Conservation (phyloP, 495 filamentous ascomycete genomes). For the Pyrenula aspistea region DNA sequence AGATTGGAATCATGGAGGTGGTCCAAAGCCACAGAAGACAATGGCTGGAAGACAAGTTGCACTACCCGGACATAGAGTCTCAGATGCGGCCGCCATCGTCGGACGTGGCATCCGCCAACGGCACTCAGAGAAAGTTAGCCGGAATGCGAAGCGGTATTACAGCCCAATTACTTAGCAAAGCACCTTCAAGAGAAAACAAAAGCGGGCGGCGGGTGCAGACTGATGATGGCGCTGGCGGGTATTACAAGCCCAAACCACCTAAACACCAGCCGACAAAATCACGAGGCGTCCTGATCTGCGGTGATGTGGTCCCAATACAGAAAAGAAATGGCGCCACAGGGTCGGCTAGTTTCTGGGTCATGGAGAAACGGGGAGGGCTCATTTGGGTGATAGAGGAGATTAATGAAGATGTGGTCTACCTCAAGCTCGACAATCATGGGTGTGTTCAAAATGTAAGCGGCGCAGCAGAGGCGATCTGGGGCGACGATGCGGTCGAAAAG, state of each 20-base stretch:
- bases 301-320: conserved; percentile 92
- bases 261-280: conserved; percentile 59
- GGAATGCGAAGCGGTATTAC: conserved; percentile 71
- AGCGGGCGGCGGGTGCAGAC: conserved; percentile 50
- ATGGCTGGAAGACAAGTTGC: conserved; percentile 84
- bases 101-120: conserved; percentile 20
- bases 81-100: conserved; percentile 12
- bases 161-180: conserved; percentile 75
- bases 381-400: conserved; percentile 99
- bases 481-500: conserved; percentile 46
- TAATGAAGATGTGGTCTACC: conserved; percentile 73
- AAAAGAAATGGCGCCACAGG: conserved; percentile 88
- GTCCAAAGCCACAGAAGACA: conserved; percentile 74
- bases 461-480: conserved; percentile 67
- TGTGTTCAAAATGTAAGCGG: conserved; percentile 55
- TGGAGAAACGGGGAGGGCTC: conserved; percentile 84
- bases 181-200: conserved; percentile 54
- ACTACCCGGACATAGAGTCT: conserved; percentile 37
- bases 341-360: conserved; percentile 93
- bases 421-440: conserved; percentile 64
- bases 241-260: conserved; percentile 35
- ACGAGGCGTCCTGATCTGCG: conserved; percentile 84
- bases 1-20: conserved; percentile 90
- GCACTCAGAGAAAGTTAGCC: conserved; percentile 33
- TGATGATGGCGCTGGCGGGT: conserved; percentile 62